Conservation (phyloP, 1,284 basidiomycete species). For the Cryptococcus sp. region DNA sequence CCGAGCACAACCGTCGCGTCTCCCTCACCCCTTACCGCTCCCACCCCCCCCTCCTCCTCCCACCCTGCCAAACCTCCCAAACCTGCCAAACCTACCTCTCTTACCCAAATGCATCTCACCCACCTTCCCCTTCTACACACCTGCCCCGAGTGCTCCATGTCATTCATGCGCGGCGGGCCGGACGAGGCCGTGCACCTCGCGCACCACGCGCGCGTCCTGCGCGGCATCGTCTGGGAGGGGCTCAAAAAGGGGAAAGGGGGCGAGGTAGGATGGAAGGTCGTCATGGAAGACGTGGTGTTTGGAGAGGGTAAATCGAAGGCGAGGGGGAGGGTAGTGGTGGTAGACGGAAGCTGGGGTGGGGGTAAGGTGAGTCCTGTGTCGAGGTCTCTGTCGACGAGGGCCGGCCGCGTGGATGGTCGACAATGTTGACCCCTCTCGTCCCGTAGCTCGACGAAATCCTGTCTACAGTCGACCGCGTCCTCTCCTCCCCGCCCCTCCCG, state of each 20-base stretch:
- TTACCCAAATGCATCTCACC: constrained; percentile 38
- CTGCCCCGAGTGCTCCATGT: constrained; percentile 50
- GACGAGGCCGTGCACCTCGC: constrained; percentile 46
- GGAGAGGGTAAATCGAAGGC: constrained; percentile 17
- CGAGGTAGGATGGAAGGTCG: constrained; percentile 28
- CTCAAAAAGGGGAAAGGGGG: constrained; percentile 19
- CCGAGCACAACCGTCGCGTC: constrained; percentile 7
- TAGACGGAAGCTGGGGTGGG: constrained; percentile 34
- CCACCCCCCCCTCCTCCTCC: not conserved
- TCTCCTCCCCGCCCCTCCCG: constrained; percentile 48
- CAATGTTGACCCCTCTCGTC: not conserved
- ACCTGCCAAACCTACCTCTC: constrained; percentile 2
- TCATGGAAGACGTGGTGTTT: constrained; percentile 24
- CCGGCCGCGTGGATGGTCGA: not conserved
- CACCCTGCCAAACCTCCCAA: not conserved
- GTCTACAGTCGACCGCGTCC: constrained; percentile 48
- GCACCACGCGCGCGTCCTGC: constrained; percentile 48
- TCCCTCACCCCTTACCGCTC: not conserved
- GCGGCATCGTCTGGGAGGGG: constrained; percentile 49
- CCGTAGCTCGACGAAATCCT: constrained; percentile 47
- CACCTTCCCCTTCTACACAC: constrained; percentile 35
- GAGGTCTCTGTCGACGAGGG: too few species aligned
- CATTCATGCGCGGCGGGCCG: constrained; percentile 49
- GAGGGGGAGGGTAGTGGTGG: constrained; percentile 38
- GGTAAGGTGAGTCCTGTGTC: constrained; percentile 21